phyloP scores from a whole-genome alignment of 441 rosid genomes.

The Gossypium laxum region DNA sequence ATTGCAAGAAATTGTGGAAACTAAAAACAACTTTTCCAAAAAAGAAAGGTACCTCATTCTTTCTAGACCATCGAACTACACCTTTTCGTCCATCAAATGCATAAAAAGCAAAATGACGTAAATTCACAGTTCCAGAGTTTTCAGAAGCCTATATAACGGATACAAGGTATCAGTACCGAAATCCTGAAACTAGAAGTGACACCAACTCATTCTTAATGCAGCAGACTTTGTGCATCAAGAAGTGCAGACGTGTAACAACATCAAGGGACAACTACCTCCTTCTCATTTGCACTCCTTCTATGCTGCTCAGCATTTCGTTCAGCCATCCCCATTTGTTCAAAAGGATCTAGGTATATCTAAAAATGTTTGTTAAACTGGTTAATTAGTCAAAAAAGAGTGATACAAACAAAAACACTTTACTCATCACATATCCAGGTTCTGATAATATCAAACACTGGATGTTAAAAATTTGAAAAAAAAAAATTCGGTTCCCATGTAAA shows the following conservation, averaged over 20 bases:
- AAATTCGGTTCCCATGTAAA: not conserved
- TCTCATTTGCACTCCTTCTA: slow-evolving; percentile 83
- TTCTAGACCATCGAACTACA: slow-evolving; percentile 66
- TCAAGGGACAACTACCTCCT: slow-evolving; percentile 46
- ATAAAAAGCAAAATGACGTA: slow-evolving; percentile 87
- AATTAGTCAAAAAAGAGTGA: slow-evolving; percentile 1
- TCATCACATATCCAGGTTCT: not conserved
- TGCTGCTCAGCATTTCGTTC: slow-evolving; percentile 68
- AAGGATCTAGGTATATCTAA: slow-evolving; percentile 71
- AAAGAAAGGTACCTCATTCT: slow-evolving; percentile 56
- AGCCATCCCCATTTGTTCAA: slow-evolving; percentile 68
- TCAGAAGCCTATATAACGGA: slow-evolving; percentile 51
- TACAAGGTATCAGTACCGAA: slow-evolving; percentile 5
- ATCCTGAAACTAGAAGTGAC: not conserved
- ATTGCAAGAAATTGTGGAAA: not conserved
- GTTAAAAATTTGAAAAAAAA: not conserved
- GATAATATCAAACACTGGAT: not conserved
- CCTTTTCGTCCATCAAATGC: slow-evolving; percentile 86
- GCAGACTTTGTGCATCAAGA: not conserved
- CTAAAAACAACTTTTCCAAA: not conserved
- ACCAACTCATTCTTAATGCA: not conserved
- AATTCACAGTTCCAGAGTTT: slow-evolving; percentile 56
- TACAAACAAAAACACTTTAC: not conserved
- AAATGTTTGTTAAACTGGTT: slow-evolving; percentile 11
- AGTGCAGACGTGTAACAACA: not conserved